Evolutionary conservation across 2,329 filamentous ascomycete genomes (phyloP), one percentile per base, ranked within the genome.

Genomic region (Mollisia scopiformis): DNA sequence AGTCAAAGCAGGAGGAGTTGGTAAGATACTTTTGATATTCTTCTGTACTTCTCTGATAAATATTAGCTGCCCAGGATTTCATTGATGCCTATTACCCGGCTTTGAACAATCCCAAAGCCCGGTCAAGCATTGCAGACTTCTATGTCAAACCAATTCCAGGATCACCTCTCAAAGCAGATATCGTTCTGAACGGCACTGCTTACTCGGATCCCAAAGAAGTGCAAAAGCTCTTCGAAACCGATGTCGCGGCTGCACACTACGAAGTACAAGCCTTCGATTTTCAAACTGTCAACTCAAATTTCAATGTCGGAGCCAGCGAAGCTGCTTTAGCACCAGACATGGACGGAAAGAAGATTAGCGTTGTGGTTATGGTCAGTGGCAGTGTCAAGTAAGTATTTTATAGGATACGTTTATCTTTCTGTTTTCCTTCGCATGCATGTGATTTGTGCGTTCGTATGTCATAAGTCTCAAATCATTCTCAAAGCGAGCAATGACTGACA

Each of bases 121-220:
- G 63, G 35, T 51, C 62, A 33, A 78, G 80, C 10, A 82, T 96
- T 14, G 73, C 83, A 19, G 77, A 79, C n/a, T 96, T 88, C 80
- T 96, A 96, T 80, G 78, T 87, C 66, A 84, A 85, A 72, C 76
- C 81, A 54, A 84, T 83, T 25, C 68, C 81, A 11, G 78, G 81
- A 62, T 84, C 83, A n/a, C 77, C 80, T 62, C 76, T 80, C 25
- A 79, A 80, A 33, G 82, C 91, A 55, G 86, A 88, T 72, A 93
- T 97, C 70, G 84, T 87, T 69, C 88, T 93, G 81, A 96, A 96
- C 77, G 92, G 93, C 69, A 87, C 87, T 51, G 76, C 84, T 2
- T 78, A 91, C 37, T 75, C 83, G 33, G 82, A 85, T 58, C 88
- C 88, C 0, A 77, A 79, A 54, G 86, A 87, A 47, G 88, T 93